Percentiles rank a stretch among this genome's conserved stretches.
Evolutionary conservation across 345 rosid genomes (phyloP).

Genomic region (Punica granatum): DNA sequence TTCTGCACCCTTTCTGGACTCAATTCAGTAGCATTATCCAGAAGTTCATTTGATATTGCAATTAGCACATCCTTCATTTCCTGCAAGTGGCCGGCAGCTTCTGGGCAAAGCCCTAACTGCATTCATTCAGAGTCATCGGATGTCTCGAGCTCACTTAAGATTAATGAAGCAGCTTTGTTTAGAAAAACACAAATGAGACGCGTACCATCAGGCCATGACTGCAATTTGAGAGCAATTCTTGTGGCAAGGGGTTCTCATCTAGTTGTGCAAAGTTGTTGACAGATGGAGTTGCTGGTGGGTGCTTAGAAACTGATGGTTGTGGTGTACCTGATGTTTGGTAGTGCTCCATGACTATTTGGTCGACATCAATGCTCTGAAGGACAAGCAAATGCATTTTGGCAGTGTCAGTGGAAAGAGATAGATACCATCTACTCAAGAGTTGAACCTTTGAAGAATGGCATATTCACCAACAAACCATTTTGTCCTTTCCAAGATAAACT

Average conservation of each 20-base stretch:
- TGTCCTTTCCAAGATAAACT: background rate
- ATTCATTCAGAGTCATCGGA: conserved; percentile 24
- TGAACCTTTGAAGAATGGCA: background rate
- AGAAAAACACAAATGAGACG: conserved; percentile 9
- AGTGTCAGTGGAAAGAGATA: background rate
- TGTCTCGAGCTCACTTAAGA: conserved; percentile 11
- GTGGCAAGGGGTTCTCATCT: conserved; percentile 46
- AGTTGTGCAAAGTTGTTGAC: conserved; percentile 28
- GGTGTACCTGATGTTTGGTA: conserved; percentile 71
- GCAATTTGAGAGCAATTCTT: conserved; percentile 62
- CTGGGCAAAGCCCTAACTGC: conserved; percentile 86
- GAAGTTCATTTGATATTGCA: conserved; percentile 85
- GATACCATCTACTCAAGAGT: background rate
- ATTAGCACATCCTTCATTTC: conserved; percentile 82
- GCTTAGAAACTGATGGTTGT: conserved; percentile 52
- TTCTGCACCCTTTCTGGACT: conserved; percentile 52
- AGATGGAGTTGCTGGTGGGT: conserved; percentile 46
- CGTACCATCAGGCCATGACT: conserved; percentile 71
- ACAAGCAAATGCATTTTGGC: conserved; percentile 2
- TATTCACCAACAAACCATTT: background rate
- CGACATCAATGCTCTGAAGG: conserved; percentile 81
- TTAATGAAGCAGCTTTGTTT: background rate
- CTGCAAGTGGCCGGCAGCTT: conserved; percentile 63
- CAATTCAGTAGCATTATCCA: conserved; percentile 61
- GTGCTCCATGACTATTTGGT: conserved; percentile 84